Evolutionary conservation across 164 flowering plant species (phyloP).

Genomic region (Sedum album): DNA sequence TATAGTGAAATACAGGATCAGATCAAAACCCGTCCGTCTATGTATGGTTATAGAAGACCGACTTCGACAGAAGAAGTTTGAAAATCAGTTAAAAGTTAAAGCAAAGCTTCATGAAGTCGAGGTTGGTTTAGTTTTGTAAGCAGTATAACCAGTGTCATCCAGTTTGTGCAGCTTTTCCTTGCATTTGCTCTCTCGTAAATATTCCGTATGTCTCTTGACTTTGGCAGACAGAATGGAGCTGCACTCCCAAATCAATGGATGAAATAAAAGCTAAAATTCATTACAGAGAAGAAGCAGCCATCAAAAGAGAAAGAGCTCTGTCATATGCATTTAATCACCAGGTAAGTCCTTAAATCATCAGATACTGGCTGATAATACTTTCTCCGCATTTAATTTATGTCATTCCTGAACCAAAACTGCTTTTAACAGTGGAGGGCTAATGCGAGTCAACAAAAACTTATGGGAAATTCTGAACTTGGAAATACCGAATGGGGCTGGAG

Average conservation of each 20-base stretch:
- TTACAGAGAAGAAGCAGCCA: constrained; percentile 84
- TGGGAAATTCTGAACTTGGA: constrained; percentile 37
- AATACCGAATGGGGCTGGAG: constrained; percentile 85
- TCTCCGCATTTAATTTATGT: not conserved
- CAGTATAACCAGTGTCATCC: not conserved
- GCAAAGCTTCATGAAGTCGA: constrained; percentile 89
- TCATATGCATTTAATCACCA: constrained; percentile 97
- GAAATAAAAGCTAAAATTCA: constrained; percentile 69
- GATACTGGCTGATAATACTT: not conserved
- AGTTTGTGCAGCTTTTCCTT: not conserved
- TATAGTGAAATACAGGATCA: constrained; percentile 45
- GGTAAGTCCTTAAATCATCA: constrained; percentile 23
- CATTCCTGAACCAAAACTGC: constrained; percentile 6
- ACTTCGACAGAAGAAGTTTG: constrained; percentile 54
- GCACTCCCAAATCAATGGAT: constrained; percentile 73
- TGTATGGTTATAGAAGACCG: constrained; percentile 72
- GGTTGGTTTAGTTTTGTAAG: constrained; percentile 24
- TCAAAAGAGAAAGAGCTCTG: constrained; percentile 90
- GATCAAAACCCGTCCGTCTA: constrained; percentile 35
- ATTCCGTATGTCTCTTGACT: not conserved
- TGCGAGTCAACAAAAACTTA: constrained; percentile 32
- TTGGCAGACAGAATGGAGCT: constrained; percentile 85
- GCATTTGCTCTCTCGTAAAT: too few relatives aligned
- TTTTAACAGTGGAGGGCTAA: constrained; percentile 64
- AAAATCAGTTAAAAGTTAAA: constrained; percentile 29